phyloP scores from a whole-genome alignment of 257 asterid genomes.

The Scutellaria minor region DNA sequence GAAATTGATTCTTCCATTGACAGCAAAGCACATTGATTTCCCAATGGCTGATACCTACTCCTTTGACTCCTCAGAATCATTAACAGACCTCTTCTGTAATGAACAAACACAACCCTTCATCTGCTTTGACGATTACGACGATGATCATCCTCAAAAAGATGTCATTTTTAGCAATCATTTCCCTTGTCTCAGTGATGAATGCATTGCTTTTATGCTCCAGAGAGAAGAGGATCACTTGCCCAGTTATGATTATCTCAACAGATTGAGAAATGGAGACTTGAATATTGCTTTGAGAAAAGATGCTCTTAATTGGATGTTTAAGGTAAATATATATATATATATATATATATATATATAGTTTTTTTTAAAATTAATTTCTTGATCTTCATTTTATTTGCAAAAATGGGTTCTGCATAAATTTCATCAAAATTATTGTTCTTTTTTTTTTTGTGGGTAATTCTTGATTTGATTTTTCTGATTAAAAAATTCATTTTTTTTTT shows the following conservation, averaged over 20 bases:
- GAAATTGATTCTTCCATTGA: constrained; percentile 29
- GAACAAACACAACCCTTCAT: constrained; percentile 46
- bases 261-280: constrained; percentile 69
- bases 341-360: no score
- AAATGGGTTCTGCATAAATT: neutral
- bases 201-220: constrained; percentile 56
- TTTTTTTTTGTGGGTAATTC: neutral
- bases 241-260: constrained; percentile 58
- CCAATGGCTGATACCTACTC: constrained; percentile 53
- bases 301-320: constrained; percentile 74
- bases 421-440: no score
- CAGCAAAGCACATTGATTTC: constrained; percentile 37
- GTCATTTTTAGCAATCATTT: constrained; percentile 34
- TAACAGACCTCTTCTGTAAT: constrained; percentile 51
- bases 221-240: constrained; percentile 61
- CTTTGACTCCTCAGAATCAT: constrained; percentile 42
- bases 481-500: no score
- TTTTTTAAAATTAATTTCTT: neutral
- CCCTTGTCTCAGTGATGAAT: constrained; percentile 59
- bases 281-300: constrained; percentile 57
- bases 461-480: constrained; percentile 17
- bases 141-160: constrained; percentile 31
- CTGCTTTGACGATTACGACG: constrained; percentile 40
- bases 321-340: no score
- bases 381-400: constrained; percentile 7